Conservation (phyloP, 768 basidiomycete species). For the Terana coerulea region DNA sequence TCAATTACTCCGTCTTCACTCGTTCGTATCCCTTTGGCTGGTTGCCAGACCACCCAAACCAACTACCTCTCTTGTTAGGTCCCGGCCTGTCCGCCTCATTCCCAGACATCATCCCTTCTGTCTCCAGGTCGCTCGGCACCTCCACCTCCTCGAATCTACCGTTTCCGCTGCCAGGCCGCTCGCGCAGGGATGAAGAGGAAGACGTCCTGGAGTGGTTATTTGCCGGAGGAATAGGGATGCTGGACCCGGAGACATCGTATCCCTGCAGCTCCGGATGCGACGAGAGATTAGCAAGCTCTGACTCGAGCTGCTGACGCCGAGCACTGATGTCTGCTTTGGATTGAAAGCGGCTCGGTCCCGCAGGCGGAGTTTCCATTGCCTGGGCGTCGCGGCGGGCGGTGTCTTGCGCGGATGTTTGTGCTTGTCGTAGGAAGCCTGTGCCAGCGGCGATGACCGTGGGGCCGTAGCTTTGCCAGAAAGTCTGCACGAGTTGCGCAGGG, state of each 20-base stretch:
- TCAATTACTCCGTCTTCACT: slow-evolving; percentile 47
- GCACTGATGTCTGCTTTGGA: slow-evolving; percentile 36
- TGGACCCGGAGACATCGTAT: slow-evolving; percentile 25
- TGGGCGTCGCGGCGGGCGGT: slow-evolving; percentile 18
- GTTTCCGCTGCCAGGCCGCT: slow-evolving; percentile 41
- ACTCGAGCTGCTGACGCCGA: slow-evolving; percentile 49
- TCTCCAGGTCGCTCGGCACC: slow-evolving; percentile 68
- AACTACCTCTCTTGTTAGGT: slow-evolving; percentile 36
- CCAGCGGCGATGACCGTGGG: slow-evolving; percentile 68
- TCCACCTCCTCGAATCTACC: slow-evolving; percentile 62
- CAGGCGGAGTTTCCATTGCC: slow-evolving; percentile 15
- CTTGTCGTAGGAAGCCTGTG: slow-evolving; percentile 52
- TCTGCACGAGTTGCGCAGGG: slow-evolving; percentile 59
- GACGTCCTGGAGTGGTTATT: slow-evolving; percentile 23
- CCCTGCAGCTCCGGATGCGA: slow-evolving; percentile 14
- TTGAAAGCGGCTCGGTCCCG: slow-evolving; percentile 18
- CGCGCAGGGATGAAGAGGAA: slow-evolving; percentile 41
- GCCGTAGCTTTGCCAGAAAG: slow-evolving; percentile 77
- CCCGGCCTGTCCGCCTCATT: slow-evolving; percentile 18
- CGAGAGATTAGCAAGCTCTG: slow-evolving; percentile 50
- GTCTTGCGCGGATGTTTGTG: slow-evolving; percentile 23
- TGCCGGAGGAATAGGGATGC: slow-evolving; percentile 31
- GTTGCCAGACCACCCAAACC: slow-evolving; percentile 48
- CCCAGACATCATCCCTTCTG: slow-evolving; percentile 34
- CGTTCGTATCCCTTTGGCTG: slow-evolving; percentile 41